Conservation (phyloP, 2,329 filamentous ascomycete genomes). For the Claviceps spartinae region DNA sequence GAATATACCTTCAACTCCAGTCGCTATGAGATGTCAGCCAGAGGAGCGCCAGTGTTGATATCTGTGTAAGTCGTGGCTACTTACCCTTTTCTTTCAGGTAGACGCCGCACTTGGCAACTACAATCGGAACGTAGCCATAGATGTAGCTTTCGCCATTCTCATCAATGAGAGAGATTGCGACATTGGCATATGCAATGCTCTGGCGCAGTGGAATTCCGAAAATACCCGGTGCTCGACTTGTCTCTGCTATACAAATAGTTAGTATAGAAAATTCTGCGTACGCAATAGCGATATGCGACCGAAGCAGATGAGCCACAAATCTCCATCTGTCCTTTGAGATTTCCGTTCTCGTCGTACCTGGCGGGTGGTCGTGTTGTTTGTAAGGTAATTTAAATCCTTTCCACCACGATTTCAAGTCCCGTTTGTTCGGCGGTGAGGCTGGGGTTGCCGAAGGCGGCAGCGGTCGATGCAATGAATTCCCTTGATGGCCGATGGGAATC, state of each 20-base stretch:
- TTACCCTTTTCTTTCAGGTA: conserved; percentile 94
- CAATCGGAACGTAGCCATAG: conserved; percentile 95
- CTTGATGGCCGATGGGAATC: conserved; percentile 19
- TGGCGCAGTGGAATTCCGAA: conserved; percentile 88
- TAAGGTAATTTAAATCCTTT: conserved; percentile 72
- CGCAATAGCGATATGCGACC: too few relatives aligned
- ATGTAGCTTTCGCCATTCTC: conserved; percentile 91
- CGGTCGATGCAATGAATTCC: conserved; percentile 16
- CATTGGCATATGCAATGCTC: conserved; percentile 95
- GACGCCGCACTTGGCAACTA: conserved; percentile 95
- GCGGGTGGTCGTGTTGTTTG: conserved; percentile 37
- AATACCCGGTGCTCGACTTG: conserved; percentile 52
- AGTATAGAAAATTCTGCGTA: neutral
- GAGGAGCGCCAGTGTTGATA: neutral
- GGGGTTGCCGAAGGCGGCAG: conserved; percentile 23
- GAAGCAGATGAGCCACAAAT: neutral
- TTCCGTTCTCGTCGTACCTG: conserved; percentile 28
- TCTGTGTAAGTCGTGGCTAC: neutral
- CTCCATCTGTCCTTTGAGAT: neutral
- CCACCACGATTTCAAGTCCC: conserved; percentile 94
- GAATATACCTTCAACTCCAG: conserved; percentile 91
- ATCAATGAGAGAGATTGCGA: conserved; percentile 91
- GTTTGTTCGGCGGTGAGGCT: conserved; percentile 65
- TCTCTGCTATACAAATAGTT: conserved; percentile 21
- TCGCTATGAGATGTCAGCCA: conserved; percentile 45